These are phyloP conservation scores for Fusarium xylarioides DNA, from an alignment of 2,329 filamentous ascomycete species.

Conservation along the genomic window DNA sequence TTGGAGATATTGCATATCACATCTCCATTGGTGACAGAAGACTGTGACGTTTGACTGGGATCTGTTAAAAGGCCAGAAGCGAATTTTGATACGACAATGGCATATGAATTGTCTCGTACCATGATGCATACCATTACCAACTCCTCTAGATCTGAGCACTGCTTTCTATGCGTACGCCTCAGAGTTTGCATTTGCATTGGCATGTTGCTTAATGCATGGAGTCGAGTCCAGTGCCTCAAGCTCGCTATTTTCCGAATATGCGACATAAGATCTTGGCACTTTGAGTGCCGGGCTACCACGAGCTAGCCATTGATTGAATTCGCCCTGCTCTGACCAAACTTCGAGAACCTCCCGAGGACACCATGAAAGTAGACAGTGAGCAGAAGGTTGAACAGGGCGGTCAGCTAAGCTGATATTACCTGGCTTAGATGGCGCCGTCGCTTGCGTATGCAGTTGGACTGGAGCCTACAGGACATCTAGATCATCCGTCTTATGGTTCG, in stretches of 20 bases:
- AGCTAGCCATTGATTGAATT: conserved; percentile 8
- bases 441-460: conserved; percentile 30
- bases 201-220: conserved; percentile 1
- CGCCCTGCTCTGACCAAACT: conserved; percentile 20
- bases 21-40: conserved; percentile 14
- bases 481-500: conserved; percentile 34
- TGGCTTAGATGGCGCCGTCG: conserved; percentile 20
- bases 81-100: conserved; percentile 25
- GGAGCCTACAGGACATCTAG: conserved; percentile 22
- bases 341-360: conserved; percentile 4
- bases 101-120: not conserved
- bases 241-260: conserved; percentile 7
- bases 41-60: conserved; percentile 1
- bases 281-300: not conserved
- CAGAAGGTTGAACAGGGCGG: conserved; percentile 24
- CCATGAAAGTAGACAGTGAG: not conserved
- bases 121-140: conserved; percentile 1
- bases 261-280: conserved; percentile 15
- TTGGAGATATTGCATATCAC: conserved; percentile 2
- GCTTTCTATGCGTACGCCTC: not conserved
- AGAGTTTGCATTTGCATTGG: conserved; percentile 10
- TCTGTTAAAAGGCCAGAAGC: not conserved
- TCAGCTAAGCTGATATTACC: conserved; percentile 30
- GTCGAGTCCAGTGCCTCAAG: conserved; percentile 6
- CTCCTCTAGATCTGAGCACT: not conserved